phyloP scores from a whole-genome alignment of 208 protist genomes.

The Acanthamoeba divionensis region DNA sequence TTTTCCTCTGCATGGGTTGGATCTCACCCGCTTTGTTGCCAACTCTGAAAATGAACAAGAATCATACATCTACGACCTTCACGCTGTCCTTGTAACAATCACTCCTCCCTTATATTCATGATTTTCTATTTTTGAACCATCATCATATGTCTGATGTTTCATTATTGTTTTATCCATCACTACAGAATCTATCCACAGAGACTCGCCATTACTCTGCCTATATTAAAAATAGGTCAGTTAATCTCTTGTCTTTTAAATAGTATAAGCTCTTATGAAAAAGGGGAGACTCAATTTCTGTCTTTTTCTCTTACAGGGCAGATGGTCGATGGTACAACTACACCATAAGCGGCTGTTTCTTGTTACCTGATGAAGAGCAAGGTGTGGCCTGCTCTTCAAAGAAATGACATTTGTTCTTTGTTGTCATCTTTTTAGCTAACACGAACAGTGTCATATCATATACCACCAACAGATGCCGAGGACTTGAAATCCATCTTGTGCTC shows the following conservation, averaged over 20 bases:
- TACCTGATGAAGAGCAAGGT: neutral
- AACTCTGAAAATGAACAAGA: no score
- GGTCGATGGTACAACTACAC: constrained; percentile 23
- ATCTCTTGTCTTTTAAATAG: neutral
- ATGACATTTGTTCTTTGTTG: no score
- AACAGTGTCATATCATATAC: no score
- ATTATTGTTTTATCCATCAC: neutral
- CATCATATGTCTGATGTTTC: neutral
- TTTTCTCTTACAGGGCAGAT: neutral
- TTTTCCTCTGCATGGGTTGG: neutral
- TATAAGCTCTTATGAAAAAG: neutral
- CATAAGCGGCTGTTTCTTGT: neutral
- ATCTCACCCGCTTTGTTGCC: neutral
- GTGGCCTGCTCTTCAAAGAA: no score
- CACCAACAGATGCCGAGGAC: neutral
- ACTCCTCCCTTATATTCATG: no score
- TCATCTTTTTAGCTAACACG: no score
- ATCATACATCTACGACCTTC: no score
- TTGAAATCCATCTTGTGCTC: constrained; percentile 15
- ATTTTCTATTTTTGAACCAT: neutral
- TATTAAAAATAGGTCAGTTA: no score
- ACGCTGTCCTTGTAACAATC: no score
- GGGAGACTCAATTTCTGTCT: constrained; percentile 5
- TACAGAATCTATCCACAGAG: neutral
- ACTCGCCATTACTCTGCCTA: no score